Evolutionary conservation across 129 eudicot genomes (phyloP).

Genomic region (Silybum marianum): DNA sequence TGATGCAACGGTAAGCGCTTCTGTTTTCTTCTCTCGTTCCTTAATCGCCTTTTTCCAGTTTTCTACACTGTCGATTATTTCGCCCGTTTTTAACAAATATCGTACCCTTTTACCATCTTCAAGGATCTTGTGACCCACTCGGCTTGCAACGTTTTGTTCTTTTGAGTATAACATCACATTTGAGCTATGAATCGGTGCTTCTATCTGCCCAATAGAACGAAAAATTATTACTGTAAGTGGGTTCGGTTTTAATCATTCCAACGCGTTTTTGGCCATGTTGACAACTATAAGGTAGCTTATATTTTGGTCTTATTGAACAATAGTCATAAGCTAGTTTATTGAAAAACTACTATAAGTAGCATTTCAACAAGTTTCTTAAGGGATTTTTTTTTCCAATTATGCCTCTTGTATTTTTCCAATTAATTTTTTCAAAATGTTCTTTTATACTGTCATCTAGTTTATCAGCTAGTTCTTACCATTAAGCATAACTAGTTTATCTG

Average conservation of each 20-base stretch:
- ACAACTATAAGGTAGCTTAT: neutral
- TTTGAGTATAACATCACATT: conserved; percentile 96
- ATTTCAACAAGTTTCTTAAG: neutral
- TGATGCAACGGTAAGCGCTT: conserved; percentile 53
- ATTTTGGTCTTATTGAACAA: neutral
- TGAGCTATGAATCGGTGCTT: conserved; percentile 97
- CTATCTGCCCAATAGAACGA: conserved; percentile 53
- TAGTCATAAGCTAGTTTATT: no score
- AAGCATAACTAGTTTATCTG: neutral
- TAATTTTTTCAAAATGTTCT: neutral
- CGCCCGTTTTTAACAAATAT: conserved; percentile 87
- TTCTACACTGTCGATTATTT: conserved; percentile 88
- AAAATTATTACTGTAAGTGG: neutral
- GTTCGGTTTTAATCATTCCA: neutral
- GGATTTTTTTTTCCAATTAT: neutral
- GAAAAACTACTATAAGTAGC: neutral
- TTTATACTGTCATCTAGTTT: neutral
- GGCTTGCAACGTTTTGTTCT: conserved; percentile 81
- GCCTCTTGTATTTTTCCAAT: neutral
- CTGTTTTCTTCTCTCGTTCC: conserved; percentile 56
- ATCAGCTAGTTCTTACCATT: neutral
- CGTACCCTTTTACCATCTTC: conserved; percentile 85
- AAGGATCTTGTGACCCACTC: conserved; percentile 88
- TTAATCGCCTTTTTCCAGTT: conserved; percentile 68
- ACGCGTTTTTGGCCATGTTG: neutral